Evolutionary conservation across 2,329 filamentous ascomycete genomes (phyloP), one percentile per base, ranked within the genome.

Genomic region (Arthrocladium fulminans): DNA sequence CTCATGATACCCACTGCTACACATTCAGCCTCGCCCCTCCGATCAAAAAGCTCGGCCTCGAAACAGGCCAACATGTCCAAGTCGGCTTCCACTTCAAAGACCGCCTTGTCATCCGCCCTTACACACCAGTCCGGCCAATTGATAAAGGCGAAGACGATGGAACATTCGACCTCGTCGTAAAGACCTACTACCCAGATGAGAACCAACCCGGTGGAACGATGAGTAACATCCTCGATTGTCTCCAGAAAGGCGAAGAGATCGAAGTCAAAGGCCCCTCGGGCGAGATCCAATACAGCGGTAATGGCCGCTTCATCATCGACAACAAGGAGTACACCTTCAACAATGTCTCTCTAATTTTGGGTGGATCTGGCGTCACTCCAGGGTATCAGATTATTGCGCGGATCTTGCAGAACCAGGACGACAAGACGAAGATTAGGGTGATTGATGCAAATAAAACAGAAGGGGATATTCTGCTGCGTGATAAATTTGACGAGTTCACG

Each of bases 61-160:
- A 65, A 10, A 77, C 71, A 0, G 73, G 74, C 46, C 72, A 78
- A 56, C 74, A 78, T 53, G 59, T 78, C 17, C 67, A 75, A 47
- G 51, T 77, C 7, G 75, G 74, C 2, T 75, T 77, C 55, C 73
- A 78, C 50, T 63, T 77, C 50, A 58, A 63, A 35, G 73, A 77
- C 53, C 65, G 67, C 43, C 73, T 77, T 63, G 63, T 77, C 10
- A 66, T 75, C 13, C 67, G 74, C 1, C 65, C 65, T 0, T 77
- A 77, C 56, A 76, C 73, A 0, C 74, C 74, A 0, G 73, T 69
- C 0, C 60, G 67, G 8, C 75, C 75, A 0, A 54, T 75, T 3
- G 58, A 70, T 0, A 57, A 58, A 8, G 43, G 39, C 6, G 62
- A 71, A 42, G 63, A 67, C 20, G 60, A 68, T 40, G 69, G 69